These are phyloP conservation scores for Leccinum longicurvipes DNA, from an alignment of 768 basidiomycete species.

Conservation along the genomic window DNA sequence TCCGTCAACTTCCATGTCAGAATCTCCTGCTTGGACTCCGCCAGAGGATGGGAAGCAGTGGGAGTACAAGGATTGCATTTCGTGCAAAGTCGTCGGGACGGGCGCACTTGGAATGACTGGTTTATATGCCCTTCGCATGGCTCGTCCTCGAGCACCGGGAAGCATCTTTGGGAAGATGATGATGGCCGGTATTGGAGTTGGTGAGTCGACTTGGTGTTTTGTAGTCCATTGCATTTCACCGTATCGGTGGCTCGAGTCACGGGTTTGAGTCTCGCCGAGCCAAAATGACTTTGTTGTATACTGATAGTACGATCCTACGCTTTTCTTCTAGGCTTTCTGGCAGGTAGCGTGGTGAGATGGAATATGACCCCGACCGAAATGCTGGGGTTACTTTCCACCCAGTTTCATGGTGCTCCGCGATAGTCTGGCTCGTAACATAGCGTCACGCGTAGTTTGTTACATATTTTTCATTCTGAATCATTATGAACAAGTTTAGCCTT, in stretches of 20 bases:
- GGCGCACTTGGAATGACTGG: constrained; percentile 61
- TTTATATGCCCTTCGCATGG: constrained; percentile 63
- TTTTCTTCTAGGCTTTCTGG: constrained; percentile 22
- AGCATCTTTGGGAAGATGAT: constrained; percentile 57
- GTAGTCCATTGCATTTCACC: background rate
- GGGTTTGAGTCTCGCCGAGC: background rate
- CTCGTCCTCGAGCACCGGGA: constrained; percentile 61
- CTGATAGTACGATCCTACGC: constrained; percentile 11
- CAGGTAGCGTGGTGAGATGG: constrained; percentile 30
- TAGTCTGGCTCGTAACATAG: constrained; percentile 4
- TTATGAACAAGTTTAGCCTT: background rate
- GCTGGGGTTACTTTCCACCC: constrained; percentile 12
- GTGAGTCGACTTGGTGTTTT: constrained; percentile 34
- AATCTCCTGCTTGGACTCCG: background rate
- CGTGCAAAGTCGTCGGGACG: constrained; percentile 67
- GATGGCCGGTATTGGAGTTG: constrained; percentile 59
- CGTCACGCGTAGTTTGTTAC: constrained; percentile 1
- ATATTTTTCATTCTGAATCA: background rate
- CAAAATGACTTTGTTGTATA: background rate
- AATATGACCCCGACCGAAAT: constrained; percentile 28
- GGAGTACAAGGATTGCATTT: constrained; percentile 53
- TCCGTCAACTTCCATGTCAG: background rate
- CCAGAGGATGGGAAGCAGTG: constrained; percentile 7
- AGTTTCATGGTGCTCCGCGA: constrained; percentile 4
- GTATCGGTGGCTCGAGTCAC: background rate